Evolutionary conservation across 1,284 basidiomycete species (phyloP), one percentile per base, ranked within the genome.

Genomic region (Phellinidium pouzarii): DNA sequence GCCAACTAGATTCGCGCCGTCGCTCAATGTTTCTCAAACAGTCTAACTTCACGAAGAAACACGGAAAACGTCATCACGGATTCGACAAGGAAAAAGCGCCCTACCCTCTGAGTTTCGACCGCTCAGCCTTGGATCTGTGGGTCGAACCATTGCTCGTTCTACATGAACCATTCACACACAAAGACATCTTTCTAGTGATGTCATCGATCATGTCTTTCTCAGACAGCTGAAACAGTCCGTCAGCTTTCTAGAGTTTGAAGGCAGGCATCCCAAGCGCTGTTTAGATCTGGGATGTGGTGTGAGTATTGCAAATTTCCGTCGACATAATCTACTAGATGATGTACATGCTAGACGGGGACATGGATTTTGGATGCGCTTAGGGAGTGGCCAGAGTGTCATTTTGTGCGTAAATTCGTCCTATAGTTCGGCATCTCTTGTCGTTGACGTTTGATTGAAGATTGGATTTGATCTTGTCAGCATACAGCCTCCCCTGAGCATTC

Each of bases 231-330:
- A 72, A 47, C 73, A 74, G 48, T 76, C 76, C 26, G 71, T 77
- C 11, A 78, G 80, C 27, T 78, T 80, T 59, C 71, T 79, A 38
- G 71, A 79, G 56, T 80, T 82, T 60, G 62, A 69, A 47, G 68
- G 67, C 25, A 59, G 64, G 6, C 64, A 60, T 48, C 83, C 82
- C 20, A 65, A 68, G 43, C 72, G 72, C 45, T 77, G 74, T 22
- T 68, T 87, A 42, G 84, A 87, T 66, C 68, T 87, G 11, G 84
- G 84, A n/a, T 85, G 82, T 57, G 83, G 83, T 51, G 83, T 87
- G 65, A 45, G 79, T 71, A 50, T 25, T 27, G 34, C 20, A 1
- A 38, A 38, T 53, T 48, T 7, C 29, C 12, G n/a, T 26, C 12
- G 17, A 29, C 29, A 25, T 38, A 36, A 19, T 27, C n/a, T 31